Percentiles rank a stretch among this genome's conserved stretches.
Conservation (phyloP, 2,329 filamentous ascomycete genomes). For the Ascochyta lentis region DNA sequence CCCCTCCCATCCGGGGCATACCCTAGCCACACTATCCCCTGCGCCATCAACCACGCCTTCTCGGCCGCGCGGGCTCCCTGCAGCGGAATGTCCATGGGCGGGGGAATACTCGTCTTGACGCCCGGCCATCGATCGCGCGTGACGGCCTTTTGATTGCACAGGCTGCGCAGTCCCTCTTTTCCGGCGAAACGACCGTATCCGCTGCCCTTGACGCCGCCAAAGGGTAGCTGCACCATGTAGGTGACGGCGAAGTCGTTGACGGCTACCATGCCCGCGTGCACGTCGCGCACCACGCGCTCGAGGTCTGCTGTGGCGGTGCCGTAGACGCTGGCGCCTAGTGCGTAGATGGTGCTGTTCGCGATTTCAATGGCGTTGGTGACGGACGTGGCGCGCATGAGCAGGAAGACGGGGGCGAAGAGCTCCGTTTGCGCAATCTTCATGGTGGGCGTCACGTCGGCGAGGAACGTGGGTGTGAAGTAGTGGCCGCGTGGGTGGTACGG, state of each 20-base stretch:
- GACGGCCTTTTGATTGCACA: conserved; percentile 89
- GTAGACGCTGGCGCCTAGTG: conserved; percentile 88
- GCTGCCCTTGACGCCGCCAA: conserved; percentile 87
- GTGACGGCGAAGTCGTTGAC: conserved; percentile 95
- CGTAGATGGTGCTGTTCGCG: conserved; percentile 84
- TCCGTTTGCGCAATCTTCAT: conserved; percentile 92
- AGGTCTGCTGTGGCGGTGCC: conserved; percentile 69
- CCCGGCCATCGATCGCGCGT: conserved; percentile 74
- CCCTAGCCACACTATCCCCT: conserved; percentile 57
- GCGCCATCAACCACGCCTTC: conserved; percentile 51
- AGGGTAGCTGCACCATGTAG: conserved; percentile 93
- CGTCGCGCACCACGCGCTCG: conserved; percentile 67
- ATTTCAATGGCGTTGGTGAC: conserved; percentile 73
- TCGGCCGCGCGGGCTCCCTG: conserved; percentile 40
- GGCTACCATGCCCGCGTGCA: conserved; percentile 88
- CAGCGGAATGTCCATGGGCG: conserved; percentile 82
- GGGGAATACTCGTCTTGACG: conserved; percentile 78
- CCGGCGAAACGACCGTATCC: conserved; percentile 93
- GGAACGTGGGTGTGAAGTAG: conserved; percentile 90
- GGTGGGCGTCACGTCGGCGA: conserved; percentile 82
- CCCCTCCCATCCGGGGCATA: conserved; percentile 50
- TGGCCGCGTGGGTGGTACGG: conserved; percentile 78
- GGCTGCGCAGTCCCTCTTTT: conserved; percentile 79
- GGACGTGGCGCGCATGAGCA: conserved; percentile 77
- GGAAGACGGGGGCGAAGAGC: conserved; percentile 90